Conservation (phyloP, 31 red algal genomes). For the Odonthalia washingtoniensis region DNA sequence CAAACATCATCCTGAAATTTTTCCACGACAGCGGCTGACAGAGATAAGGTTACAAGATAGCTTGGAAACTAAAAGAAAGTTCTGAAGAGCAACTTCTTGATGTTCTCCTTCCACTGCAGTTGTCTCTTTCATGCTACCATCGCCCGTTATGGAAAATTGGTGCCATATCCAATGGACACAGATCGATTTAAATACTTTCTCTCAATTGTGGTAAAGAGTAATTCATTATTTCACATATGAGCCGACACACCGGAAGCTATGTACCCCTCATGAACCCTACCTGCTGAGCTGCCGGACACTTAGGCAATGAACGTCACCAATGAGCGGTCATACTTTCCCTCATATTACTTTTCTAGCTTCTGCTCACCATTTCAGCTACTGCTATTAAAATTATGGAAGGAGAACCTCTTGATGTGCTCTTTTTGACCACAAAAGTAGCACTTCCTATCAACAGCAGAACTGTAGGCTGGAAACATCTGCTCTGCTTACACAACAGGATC, state of each 20-base stretch:
- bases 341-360: neutral
- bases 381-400: neutral
- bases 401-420: neutral
- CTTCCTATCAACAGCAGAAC: neutral
- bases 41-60: conserved; percentile 17
- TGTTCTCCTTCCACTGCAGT: neutral
- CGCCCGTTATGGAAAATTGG: neutral
- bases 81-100: neutral
- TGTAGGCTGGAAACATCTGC: conserved; percentile 12
- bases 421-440: conserved; percentile 17
- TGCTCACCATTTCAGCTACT: neutral
- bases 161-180: neutral
- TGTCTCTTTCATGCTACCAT: neutral
- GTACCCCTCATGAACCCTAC: neutral
- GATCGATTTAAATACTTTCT: neutral
- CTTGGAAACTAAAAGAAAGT: conserved; percentile 3
- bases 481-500: conserved; percentile 1
- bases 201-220: neutral
- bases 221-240: conserved; percentile 42
- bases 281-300: neutral
- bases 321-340: neutral
- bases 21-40: too few relatives aligned
- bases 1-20: conserved; percentile 6
- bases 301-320: neutral
- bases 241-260: conserved; percentile 31